Evolutionary conservation across 2,329 filamentous ascomycete species (phyloP), one percentile per base, ranked within the genome.

Genomic region (Tolypocladium inflatum): DNA sequence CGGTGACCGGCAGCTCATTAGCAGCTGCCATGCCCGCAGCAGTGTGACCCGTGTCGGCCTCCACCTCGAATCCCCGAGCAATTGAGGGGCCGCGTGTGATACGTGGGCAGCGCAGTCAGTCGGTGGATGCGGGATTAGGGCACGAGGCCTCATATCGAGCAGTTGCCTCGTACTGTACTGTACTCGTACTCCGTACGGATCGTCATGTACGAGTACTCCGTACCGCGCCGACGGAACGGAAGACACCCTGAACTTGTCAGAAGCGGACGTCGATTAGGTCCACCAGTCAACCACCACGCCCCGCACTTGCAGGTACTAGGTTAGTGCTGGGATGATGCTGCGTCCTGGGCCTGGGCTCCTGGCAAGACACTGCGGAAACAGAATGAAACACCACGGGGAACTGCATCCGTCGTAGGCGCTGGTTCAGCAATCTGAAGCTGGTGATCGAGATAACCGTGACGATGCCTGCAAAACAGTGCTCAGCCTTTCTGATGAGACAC

Each of bases 291-390:
- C 52, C 15, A 19, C 52, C 54, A 55, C 19, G 57, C 55, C 58
- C 57, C 57, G 60, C 56, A 54, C 37, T 58, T 39, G 53, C 58
- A 56, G 38, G 53, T 26, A 7, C 17, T 3, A n/a, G 42, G 50
- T 58, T 57, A 50, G 33, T 39, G 55, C 54, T 43, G 41, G 55
- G 45, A 55, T 52, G 58, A 56, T 58, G n/a, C n/a, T n/a, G n/a
- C n/a, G n/a, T n/a, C n/a, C n/a, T n/a, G n/a, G n/a, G n/a, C n/a
- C n/a, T n/a, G n/a, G n/a, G n/a, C n/a, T n/a, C n/a, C n/a, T n/a
- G n/a, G n/a, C n/a, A n/a, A n/a, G n/a, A n/a, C n/a, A n/a, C n/a
- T 41, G 4, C 6, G 53, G 37, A 42, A 26, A 48, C 54, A 38
- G 42, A 56, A 50, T 50, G 41, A 48, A 50, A 50, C 35, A 23